Evolutionary conservation across 2,329 filamentous ascomycete species (phyloP).

Genomic region (Zasmidium angulare): DNA sequence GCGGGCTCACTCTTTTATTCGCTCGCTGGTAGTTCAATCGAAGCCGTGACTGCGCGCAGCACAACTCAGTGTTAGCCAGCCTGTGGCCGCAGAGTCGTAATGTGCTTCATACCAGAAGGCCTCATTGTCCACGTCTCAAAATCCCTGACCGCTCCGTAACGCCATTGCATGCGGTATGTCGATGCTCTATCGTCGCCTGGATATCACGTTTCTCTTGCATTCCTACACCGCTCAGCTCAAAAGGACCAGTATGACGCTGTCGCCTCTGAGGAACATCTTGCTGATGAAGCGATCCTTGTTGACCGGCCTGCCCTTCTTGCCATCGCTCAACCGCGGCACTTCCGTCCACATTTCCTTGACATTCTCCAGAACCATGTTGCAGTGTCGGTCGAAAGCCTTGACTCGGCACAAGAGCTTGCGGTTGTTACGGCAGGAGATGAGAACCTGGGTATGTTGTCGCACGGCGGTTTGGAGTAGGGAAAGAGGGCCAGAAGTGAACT

Average conservation of each 20-base stretch:
- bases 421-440: slow-evolving; percentile 98
- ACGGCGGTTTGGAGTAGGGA: slow-evolving; percentile 97
- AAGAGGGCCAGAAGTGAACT: slow-evolving; percentile 76
- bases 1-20: not conserved
- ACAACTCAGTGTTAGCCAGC: not conserved
- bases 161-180: not conserved
- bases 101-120: not conserved
- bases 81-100: not conserved
- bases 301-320: slow-evolving; percentile 84
- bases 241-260: slow-evolving; percentile 83
- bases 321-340: slow-evolving; percentile 75
- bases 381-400: slow-evolving; percentile 97
- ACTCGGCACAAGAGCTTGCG: slow-evolving; percentile 95
- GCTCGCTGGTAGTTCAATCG: too few species aligned
- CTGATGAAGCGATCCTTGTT: slow-evolving; percentile 99
- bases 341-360: slow-evolving; percentile 99
- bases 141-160: not conserved
- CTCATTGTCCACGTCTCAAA: not conserved
- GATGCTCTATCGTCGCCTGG: not conserved
- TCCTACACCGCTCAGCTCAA: slow-evolving; percentile 54
- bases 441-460: slow-evolving; percentile 88
- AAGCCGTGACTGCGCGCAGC: not conserved
- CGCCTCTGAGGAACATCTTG: slow-evolving; percentile 92
- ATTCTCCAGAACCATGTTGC: slow-evolving; percentile 98
- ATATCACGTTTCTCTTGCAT: slow-evolving; percentile 1